Conservation (phyloP, 768 basidiomycete genomes). For the Pleurotus sapidus region DNA sequence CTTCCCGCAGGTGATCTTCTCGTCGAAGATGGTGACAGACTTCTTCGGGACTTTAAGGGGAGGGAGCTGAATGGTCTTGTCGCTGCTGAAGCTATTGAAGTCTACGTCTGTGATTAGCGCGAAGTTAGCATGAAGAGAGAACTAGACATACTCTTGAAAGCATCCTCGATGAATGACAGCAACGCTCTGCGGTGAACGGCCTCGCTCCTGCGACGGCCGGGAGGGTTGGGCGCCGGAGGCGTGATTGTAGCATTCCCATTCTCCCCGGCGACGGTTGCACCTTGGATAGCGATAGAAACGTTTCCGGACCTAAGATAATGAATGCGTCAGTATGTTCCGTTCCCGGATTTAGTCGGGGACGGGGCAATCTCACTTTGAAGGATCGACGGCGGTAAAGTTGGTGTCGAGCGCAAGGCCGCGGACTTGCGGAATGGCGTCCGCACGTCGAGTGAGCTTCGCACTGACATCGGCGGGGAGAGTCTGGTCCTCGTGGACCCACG, state of each 20-base stretch:
- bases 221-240: conserved; percentile 11
- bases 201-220: neutral
- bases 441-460: conserved; percentile 21
- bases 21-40: conserved; percentile 14
- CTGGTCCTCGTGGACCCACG: conserved; percentile 41
- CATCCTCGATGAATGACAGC: conserved; percentile 4
- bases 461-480: conserved; percentile 30
- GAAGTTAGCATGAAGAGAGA: neutral
- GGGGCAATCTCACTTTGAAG: conserved; percentile 15
- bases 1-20: conserved; percentile 13
- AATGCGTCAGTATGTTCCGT: neutral
- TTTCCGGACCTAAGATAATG: neutral
- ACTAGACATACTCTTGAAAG: conserved; percentile 5
- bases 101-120: neutral
- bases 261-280: conserved; percentile 14
- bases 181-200: conserved; percentile 6
- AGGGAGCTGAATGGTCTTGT: conserved; percentile 12
- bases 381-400: conserved; percentile 29
- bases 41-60: conserved; percentile 14
- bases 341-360: too few relatives aligned
- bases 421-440: conserved; percentile 34
- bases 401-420: conserved; percentile 40
- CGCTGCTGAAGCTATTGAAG: neutral
- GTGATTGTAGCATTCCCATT: conserved; percentile 11
- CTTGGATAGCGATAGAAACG: conserved; percentile 12